phyloP scores from a whole-genome alignment of 164 flowering plant genomes.

The Stephania yunnanensis region DNA sequence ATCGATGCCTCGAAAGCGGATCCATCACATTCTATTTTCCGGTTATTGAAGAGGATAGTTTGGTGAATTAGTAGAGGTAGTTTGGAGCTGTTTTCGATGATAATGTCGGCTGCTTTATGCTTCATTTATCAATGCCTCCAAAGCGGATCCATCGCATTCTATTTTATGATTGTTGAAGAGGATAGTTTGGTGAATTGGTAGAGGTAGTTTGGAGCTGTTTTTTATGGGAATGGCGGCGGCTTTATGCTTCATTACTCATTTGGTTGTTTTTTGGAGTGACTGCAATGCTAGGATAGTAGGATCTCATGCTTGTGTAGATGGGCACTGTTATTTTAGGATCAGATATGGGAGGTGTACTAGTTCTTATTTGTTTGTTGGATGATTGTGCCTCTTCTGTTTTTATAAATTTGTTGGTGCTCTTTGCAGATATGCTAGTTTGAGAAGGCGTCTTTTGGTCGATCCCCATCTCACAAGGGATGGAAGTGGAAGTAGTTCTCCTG shows the following conservation, averaged over 20 bases:
- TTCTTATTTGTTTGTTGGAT: neutral
- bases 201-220: neutral
- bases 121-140: neutral
- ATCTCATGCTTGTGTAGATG: neutral
- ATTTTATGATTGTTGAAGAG: neutral
- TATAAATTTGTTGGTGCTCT: constrained; percentile 7
- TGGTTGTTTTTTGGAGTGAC: neutral
- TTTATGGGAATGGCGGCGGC: neutral
- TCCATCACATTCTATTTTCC: neutral
- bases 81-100: neutral
- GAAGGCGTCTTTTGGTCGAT: constrained; percentile 76
- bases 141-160: neutral
- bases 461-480: constrained; percentile 63
- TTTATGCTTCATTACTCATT: neutral
- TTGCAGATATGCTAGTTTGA: constrained; percentile 69
- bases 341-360: neutral
- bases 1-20: neutral
- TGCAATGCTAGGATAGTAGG: neutral
- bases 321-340: neutral
- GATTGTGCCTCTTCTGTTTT: neutral
- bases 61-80: neutral
- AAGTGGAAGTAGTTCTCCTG: constrained; percentile 49
- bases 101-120: neutral
- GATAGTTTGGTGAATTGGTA: neutral
- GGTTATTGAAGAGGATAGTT: neutral